Base-by-base conservation (phyloP, 768 basidiomycete genomes). In the Rhodotorula toruloides region DNA sequence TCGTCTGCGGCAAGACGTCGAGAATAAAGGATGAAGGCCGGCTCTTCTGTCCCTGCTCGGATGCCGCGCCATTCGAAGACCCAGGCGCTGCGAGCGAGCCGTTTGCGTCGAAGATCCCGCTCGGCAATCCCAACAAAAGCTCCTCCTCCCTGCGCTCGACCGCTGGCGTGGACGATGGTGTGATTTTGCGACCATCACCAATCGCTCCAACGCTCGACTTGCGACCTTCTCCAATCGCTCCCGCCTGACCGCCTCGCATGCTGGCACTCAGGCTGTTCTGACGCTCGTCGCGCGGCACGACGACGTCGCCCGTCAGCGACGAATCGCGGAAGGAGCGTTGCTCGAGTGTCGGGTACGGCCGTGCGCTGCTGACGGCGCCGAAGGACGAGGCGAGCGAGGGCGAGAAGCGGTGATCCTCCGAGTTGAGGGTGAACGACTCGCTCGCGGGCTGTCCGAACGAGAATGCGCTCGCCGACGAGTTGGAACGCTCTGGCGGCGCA, bases 21-120 rank as follows among this genome's bases (percentile, higher is more conserved):
- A 70, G 65, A 34, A 70, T 70, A 61, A 70, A 70, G 19, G 58
- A 60, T 10, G 65, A 66, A 4, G 69, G 61, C 37, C 69, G 50
- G n/a, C 69, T 70, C 47, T 49, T 46, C 31, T 32, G 48, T 36
- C 37, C 40, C 34, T 16, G n/a, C 31, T 50, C 48, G 34, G n/a
- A 50, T 46, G 21, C 27, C 53, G 43, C 34, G 39, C 40, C n/a
- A 31, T n/a, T n/a, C n/a, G 44, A n/a, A 37, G 49, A 27, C 29
- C 60, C 17, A 19, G 58, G 44, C 13, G 58, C 27, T 19, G 42
- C 52, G 57, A 65, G 58, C 31, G 36, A 32, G 22, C 52, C 52
- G 43, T 46, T 40, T 2, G 40, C 42, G 49, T 67, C 59, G 42
- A 67, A 61, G n/a, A 44, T 47, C 12, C 65, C 65, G 21, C 29